Evolutionary conservation across 106 monocot genomes (phyloP), one percentile per base, ranked within the genome.

Genomic region (Dioscorea dumetorum): DNA sequence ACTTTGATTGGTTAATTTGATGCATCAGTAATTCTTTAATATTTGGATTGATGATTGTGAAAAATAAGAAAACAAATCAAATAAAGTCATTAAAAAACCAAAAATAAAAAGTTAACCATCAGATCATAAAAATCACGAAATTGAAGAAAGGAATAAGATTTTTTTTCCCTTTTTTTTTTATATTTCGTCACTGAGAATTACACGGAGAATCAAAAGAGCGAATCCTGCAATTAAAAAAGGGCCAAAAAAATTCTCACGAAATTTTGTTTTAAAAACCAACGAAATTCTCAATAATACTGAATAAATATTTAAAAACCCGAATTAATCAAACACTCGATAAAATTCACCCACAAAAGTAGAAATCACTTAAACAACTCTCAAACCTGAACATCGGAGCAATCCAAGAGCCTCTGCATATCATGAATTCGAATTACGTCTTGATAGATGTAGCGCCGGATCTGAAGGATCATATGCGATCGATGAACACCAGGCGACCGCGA

Each of bases 381-480:
- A 49, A 85, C 85, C 78, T 85, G 90, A 28, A 90, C 63, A 34
- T 73, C 53, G 34, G 90, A 80, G 72, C 77, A 82, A 60, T 90
- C 85, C 1, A 85, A 15, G 15, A 78, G 56, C 41, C 69, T 82
- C 22, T 85, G 77, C 17, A 89, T 70, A 63, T 85, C 88, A 17
- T 67, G 50, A 49, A 89, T 35, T 18, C 72, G 65, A 16, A 85
- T 49, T 9, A 89, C 88, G 51, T 81, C 77, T 50, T 80, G 81
- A 58, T 89, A 89, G 11, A 85, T 79, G 32, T 89, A 85, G 4
- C 82, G 69, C 49, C 88, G 66, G 51, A 89, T 89, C 76, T 85
- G 88, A 16, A 89, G 74, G 0, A 65, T 28, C 5, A 22, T 62
- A 73, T 89, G 85, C 17, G 9, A 17, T 0, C 17, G 5, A 22